Base-by-base conservation (phyloP, 208 protist species). In the Acanthamoeba castellanii region DNA sequence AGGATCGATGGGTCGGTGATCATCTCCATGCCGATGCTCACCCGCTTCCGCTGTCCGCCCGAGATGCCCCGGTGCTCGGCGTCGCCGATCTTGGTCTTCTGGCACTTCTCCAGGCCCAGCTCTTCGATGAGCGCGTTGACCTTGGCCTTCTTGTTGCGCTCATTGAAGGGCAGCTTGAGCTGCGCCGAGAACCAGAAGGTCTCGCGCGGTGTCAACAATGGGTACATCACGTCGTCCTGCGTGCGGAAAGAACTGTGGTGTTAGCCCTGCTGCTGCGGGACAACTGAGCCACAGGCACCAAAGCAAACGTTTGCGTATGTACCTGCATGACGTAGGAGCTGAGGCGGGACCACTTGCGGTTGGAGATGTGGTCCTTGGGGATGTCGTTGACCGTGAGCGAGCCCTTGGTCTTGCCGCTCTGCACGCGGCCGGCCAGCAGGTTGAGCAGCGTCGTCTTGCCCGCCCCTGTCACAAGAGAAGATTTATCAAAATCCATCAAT, bases 21-120 rank as follows among this genome's bases (percentile, higher is more conserved):
- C 57, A 97, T 74, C 95, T 97, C 96, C 32, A 96, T 95, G 59
- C 96, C 96, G 45, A 97, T 96, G 81, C 95, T 95, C 22, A 95
- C 92, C 4, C 96, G 74, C 81, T 97, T 97, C 25, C 89, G 94
- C 95, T 97, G 92, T 0, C 96, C 96, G 50, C 78, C 78, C 7
- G 93, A 95, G 27, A 95, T 95, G 47, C 96, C 96, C 30, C 70
- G 82, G 13, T 1, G 14, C 87, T 68, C 50, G 1, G 7, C 66
- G 22, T 66, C 37, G 6, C 96, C 96, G 16, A 96, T 92, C 20
- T 27, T 5, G 5, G 96, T 95, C 32, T 57, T 0, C 27, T 57
- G 59, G 55, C 70, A 88, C 1, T 50, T 22, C 47, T 50, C 61
- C 37, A 96, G 76, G 30, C 94, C 78, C 55, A 96, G 93, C 66